phyloP scores from a whole-genome alignment of 1,284 basidiomycete species.

The Laetiporus sulphureus region DNA sequence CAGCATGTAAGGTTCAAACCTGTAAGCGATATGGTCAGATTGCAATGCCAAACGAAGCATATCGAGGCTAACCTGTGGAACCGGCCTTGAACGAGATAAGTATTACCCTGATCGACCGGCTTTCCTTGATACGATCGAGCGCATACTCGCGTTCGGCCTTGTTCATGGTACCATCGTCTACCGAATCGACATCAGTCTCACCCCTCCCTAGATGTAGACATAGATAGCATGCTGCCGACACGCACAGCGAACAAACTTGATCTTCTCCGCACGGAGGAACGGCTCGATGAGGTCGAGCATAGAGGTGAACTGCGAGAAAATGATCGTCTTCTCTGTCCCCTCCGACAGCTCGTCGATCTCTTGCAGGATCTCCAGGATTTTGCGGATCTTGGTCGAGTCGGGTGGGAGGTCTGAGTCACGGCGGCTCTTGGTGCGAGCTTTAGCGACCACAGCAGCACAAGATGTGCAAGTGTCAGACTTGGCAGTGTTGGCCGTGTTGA shows the following conservation, averaged over 20 bases:
- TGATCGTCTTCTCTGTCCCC: conserved; percentile 82
- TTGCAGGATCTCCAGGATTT: conserved; percentile 68
- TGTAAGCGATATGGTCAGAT: conserved; percentile 17
- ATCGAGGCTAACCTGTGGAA: conserved; percentile 56
- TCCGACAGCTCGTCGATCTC: conserved; percentile 60
- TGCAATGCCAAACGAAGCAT: background rate
- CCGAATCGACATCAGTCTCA: background rate
- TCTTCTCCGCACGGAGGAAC: conserved; percentile 61
- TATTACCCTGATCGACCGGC: conserved; percentile 61
- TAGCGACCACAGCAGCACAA: conserved; percentile 47
- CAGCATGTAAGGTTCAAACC: conserved; percentile 93
- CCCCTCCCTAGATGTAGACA: background rate
- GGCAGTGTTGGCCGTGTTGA: conserved; percentile 32
- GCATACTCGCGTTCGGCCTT: conserved; percentile 72
- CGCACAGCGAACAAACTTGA: conserved; percentile 84
- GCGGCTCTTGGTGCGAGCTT: conserved; percentile 29
- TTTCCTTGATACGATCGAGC: conserved; percentile 67
- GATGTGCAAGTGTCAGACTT: conserved; percentile 47
- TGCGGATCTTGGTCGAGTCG: conserved; percentile 84
- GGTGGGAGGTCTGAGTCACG: conserved; percentile 39
- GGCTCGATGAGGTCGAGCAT: conserved; percentile 87
- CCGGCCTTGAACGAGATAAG: conserved; percentile 97
- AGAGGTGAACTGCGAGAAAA: conserved; percentile 85
- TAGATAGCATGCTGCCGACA: conserved; percentile 12
- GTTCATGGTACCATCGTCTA: conserved; percentile 86